Conservation (phyloP, 495 filamentous ascomycete species). For the Lasiosphaeriaceae sp. region DNA sequence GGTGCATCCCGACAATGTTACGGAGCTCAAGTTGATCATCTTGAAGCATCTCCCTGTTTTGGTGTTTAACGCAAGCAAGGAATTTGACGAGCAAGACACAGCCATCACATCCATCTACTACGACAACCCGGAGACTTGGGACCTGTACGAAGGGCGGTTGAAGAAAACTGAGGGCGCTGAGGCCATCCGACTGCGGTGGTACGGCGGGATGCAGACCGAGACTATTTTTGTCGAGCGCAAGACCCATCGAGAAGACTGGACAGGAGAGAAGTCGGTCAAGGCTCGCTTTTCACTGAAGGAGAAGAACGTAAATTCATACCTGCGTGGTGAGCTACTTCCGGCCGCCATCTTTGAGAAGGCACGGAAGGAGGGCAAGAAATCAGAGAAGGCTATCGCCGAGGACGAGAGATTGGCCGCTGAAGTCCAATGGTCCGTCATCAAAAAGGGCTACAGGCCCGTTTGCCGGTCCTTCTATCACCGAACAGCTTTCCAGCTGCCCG, state of each 20-base stretch:
- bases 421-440: conserved; percentile 87
- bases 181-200: conserved; percentile 95
- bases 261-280: conserved; percentile 97
- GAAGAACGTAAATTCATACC: conserved; percentile 90
- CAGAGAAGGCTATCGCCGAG: conserved; percentile 80
- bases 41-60: conserved; percentile 96
- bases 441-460: conserved; percentile 77
- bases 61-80: conserved; percentile 96
- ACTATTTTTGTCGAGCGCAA: conserved; percentile 97
- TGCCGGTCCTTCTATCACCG: conserved; percentile 95
- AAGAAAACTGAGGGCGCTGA: conserved; percentile 98
- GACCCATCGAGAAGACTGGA: conserved; percentile 99
- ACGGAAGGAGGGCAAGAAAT: conserved; percentile 90
- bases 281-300: conserved; percentile 93
- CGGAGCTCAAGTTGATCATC: conserved; percentile 94
- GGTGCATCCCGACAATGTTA: conserved; percentile 98
- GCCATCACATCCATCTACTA: conserved; percentile 99
- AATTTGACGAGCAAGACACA: conserved; percentile 82
- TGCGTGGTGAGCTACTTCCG: conserved; percentile 76
- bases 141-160: conserved; percentile 86
- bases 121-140: conserved; percentile 90
- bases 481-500: conserved; percentile 95
- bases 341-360: conserved; percentile 88
- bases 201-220: conserved; percentile 90
- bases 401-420: conserved; percentile 87